A percentile compares a stretch with the other conserved stretches of the same genome.
These are phyloP conservation scores for Cutaneotrichosporon arboriforme DNA, from an alignment of 1,284 basidiomycete species.

Conservation along the genomic window DNA sequence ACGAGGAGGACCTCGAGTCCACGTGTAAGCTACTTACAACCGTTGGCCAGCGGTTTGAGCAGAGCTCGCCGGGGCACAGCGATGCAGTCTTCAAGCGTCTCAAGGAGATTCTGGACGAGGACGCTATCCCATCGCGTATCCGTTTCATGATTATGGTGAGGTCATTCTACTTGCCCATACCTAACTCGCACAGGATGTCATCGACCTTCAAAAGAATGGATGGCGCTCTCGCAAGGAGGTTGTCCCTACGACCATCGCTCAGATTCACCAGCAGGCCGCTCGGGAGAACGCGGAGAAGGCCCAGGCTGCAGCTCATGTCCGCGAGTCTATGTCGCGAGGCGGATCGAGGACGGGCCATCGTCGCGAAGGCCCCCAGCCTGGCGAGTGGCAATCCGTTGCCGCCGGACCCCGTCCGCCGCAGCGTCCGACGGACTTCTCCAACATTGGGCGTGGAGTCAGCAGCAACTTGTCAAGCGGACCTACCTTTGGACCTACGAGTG, in stretches of 20 bases:
- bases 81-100: slow-evolving; percentile 90
- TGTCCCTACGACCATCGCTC: slow-evolving; percentile 82
- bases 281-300: slow-evolving; percentile 73
- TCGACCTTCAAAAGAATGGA: slow-evolving; percentile 76
- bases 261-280: slow-evolving; percentile 74
- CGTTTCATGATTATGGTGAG: slow-evolving; percentile 86
- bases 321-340: slow-evolving; percentile 62
- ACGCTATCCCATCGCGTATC: slow-evolving; percentile 76
- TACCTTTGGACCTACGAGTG: slow-evolving; percentile 77
- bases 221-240: slow-evolving; percentile 71
- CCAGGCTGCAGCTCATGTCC: slow-evolving; percentile 52
- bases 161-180: slow-evolving; percentile 12
- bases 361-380: slow-evolving; percentile 55
- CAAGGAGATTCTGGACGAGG: slow-evolving; percentile 68
- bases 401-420: slow-evolving; percentile 48
- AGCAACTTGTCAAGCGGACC: slow-evolving; percentile 66
- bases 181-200: slow-evolving; percentile 60
- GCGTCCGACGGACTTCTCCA: slow-evolving; percentile 66
- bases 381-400: slow-evolving; percentile 81
- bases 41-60: slow-evolving; percentile 77
- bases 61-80: slow-evolving; percentile 66
- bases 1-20: slow-evolving; percentile 96
- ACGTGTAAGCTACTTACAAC: slow-evolving; percentile 88
- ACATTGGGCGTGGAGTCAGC: slow-evolving; percentile 69
- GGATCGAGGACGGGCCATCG: slow-evolving; percentile 82